Evolutionary conservation across 371 early-diverging fungal species (phyloP), one percentile per base, ranked within the genome.

Genomic region (Mortierella sp.): DNA sequence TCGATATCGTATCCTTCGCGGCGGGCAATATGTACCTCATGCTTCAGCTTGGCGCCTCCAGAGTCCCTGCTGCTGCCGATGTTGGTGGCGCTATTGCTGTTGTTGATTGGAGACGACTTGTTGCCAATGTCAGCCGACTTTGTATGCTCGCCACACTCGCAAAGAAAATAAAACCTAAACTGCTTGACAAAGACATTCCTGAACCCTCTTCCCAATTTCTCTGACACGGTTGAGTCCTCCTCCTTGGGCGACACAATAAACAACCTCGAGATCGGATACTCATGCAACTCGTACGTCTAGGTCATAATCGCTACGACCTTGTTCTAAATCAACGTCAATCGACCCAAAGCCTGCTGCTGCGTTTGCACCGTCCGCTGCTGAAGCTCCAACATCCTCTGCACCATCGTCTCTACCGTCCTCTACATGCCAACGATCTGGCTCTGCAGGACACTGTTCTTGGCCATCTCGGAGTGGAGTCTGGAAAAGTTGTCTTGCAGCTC

Each of bases 111-210:
- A 21, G 70, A 77, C 14, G 29, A 46, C 4, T 10, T 32, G 14
- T n/a, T 58, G 46, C 8, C 35, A 21, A 38, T 7, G 7, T 65
- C 68, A 16, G 43, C 7, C 3, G 21, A 3, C 29, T 16, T 78
- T 0, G 75, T 79, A 49, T 79, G 79, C 1, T 2, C 16, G 0
- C 75, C 75, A 35, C 79, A 79, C 24, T 79, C 79, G 18, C 79
- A 75, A 1, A 79, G 58, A 32, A 78, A 79, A 4, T 58, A 70
- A 0, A 79, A 18, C 1, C 60, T 74, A 43, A 79, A 79, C 12
- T 44, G 46, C 11, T 70, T 44, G 8, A 51, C n/a, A 18, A 73
- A 68, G 1, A 43, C 46, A 0, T 24, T 63, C 10, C 18, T 3
- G 27, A 77, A 24, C 1, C 65, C 38, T 11, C 32, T 18, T 7